These are phyloP conservation scores for Volvox carteri DNA, from an alignment of 163 green algal genomes.

Conservation along the genomic window DNA sequence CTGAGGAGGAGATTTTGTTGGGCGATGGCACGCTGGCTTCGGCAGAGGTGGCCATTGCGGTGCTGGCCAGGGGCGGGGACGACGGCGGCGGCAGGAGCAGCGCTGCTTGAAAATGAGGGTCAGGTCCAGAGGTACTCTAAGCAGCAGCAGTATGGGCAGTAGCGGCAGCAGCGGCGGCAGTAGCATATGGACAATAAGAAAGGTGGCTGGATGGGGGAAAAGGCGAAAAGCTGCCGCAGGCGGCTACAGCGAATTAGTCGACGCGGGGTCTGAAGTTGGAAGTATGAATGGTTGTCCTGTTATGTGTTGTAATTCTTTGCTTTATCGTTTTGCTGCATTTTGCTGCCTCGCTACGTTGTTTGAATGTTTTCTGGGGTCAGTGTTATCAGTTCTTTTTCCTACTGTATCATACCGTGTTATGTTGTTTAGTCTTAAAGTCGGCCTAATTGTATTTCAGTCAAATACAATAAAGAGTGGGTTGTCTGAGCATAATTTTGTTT, in stretches of 20 bases:
- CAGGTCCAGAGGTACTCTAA: too few relatives aligned
- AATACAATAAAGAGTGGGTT: too few relatives aligned
- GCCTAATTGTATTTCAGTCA: too few relatives aligned
- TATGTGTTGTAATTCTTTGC: not conserved
- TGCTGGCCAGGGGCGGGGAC: not conserved
- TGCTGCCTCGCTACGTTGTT: not conserved
- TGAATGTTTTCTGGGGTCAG: too few relatives aligned
- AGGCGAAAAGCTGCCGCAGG: too few relatives aligned
- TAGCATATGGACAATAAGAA: not conserved
- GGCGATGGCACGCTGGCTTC: constrained; percentile 1
- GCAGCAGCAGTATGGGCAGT: too few relatives aligned
- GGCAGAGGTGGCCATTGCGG: not conserved
- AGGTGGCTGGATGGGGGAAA: not conserved
- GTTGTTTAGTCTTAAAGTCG: too few relatives aligned
- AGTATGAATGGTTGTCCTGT: not conserved
- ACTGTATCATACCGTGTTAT: too few relatives aligned
- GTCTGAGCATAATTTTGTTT: too few relatives aligned
- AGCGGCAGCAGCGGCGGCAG: too few relatives aligned
- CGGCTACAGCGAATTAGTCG: not conserved
- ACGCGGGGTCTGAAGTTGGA: not conserved
- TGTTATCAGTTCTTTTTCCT: too few relatives aligned
- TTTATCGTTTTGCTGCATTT: not conserved
- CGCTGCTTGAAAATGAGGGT: too few relatives aligned
- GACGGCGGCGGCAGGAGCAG: not conserved
- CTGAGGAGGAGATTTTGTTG: not conserved